Evolutionary conservation across 345 rosid genomes (phyloP).

Genomic region (Diplotaxis tenuifolia): DNA sequence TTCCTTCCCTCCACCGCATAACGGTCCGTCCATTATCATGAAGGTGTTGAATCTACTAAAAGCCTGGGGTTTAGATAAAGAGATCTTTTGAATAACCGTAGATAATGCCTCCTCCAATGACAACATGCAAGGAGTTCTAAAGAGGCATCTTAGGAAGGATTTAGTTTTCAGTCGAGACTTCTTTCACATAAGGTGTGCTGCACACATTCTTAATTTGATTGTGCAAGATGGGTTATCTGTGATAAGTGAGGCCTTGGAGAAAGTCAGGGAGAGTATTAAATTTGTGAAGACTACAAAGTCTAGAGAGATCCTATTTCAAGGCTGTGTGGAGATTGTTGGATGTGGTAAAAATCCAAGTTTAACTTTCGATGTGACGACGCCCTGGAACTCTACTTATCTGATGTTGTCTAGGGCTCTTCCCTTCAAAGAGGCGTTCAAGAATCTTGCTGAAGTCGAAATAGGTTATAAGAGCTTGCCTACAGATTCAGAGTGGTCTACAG

Average conservation of each 20-base stretch:
- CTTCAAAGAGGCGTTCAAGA: not conserved
- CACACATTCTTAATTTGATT: not conserved
- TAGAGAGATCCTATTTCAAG: not conserved
- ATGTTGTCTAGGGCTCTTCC: not conserved
- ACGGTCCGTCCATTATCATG: not conserved
- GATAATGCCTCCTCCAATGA: not conserved
- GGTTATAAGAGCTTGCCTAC: not conserved
- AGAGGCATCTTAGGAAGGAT: not conserved
- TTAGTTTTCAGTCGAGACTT: not conserved
- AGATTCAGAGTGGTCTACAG: not conserved
- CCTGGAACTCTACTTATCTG: not conserved
- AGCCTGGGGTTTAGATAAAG: not conserved
- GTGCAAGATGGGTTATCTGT: not conserved
- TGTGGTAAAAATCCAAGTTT: not conserved
- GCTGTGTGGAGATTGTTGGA: not conserved
- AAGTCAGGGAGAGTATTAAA: not conserved
- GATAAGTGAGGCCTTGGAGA: not conserved
- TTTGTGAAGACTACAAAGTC: not conserved
- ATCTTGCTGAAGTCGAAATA: not conserved
- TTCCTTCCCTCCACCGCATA: not conserved
- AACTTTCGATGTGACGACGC: not conserved
- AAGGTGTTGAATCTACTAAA: not conserved
- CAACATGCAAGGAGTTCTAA: not conserved
- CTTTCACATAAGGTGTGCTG: not conserved
- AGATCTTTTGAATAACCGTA: not conserved